Conservation (phyloP, 2,329 filamentous ascomycete genomes). For the Aspergillus amoenus region DNA sequence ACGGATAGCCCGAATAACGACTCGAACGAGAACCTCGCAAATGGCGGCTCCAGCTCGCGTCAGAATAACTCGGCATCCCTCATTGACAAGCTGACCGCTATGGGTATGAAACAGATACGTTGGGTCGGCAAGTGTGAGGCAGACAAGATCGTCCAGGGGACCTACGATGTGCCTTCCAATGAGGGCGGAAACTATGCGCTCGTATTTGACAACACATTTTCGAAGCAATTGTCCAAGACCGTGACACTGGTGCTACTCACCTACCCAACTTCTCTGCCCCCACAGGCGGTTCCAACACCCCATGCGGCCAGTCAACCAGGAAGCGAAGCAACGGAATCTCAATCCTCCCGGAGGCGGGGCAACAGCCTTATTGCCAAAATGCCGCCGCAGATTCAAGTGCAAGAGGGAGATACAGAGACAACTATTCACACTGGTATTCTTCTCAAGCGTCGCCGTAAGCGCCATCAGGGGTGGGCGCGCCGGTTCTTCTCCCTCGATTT, state of each 20-base stretch:
- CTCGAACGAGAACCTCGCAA: slow-evolving; percentile 36
- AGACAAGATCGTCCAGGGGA: slow-evolving; percentile 90
- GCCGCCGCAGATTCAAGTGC: slow-evolving; percentile 24
- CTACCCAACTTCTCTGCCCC: slow-evolving; percentile 71
- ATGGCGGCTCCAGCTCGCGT: slow-evolving; percentile 45
- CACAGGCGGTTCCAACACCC: slow-evolving; percentile 45
- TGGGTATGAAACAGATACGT: slow-evolving; percentile 62
- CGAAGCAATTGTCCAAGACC: slow-evolving; percentile 90
- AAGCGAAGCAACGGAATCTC: slow-evolving; percentile 51
- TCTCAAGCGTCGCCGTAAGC: slow-evolving; percentile 87
- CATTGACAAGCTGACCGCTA: slow-evolving; percentile 61
- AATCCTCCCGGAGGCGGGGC: slow-evolving; percentile 31
- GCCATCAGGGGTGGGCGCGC: slow-evolving; percentile 87
- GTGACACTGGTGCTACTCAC: slow-evolving; percentile 93
- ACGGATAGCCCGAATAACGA: slow-evolving; percentile 43
- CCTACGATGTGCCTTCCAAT: slow-evolving; percentile 71
- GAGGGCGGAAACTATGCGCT: slow-evolving; percentile 93
- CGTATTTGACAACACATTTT: slow-evolving; percentile 98
- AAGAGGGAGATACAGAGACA: slow-evolving; percentile 38
- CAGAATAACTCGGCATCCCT: slow-evolving; percentile 71
- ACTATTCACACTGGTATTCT: slow-evolving; percentile 81
- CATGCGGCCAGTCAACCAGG: slow-evolving; percentile 40
- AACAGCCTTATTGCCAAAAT: slow-evolving; percentile 27
- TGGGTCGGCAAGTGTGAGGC: slow-evolving; percentile 97
- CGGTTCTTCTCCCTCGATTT: slow-evolving; percentile 97